Conservation (phyloP, 176 grass and related monocot genomes). For the Sorghum bicolor region DNA sequence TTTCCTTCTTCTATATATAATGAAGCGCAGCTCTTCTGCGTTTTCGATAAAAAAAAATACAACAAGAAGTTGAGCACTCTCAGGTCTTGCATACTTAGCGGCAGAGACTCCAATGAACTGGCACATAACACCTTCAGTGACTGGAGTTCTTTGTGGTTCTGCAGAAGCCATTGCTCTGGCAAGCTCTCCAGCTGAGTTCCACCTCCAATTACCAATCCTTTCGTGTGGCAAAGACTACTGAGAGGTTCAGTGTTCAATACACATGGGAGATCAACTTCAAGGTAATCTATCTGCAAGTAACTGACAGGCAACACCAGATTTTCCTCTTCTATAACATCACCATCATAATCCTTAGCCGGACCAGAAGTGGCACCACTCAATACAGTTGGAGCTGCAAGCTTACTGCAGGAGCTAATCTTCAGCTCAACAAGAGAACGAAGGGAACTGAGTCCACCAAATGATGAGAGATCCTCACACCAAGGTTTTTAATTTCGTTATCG, state of each 20-base stretch:
- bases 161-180: conserved; percentile 43
- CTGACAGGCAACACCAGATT: neutral
- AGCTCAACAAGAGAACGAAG: conserved; percentile 4
- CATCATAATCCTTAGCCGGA: neutral
- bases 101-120: conserved; percentile 24
- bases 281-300: conserved; percentile 1
- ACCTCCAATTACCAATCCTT: neutral
- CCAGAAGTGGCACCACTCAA: neutral
- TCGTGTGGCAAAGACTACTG: conserved; percentile 30
- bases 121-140: neutral
- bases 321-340: conserved; percentile 3
- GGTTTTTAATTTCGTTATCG: too few relatives aligned
- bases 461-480: conserved; percentile 16
- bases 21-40: too few relatives aligned
- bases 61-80: neutral
- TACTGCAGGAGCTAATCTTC: conserved; percentile 17
- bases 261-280: conserved; percentile 36
- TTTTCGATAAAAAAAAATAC: too few relatives aligned
- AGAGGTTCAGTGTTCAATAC: conserved; percentile 34
- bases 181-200: neutral
- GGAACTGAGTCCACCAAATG: conserved; percentile 1
- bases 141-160: conserved; percentile 17
- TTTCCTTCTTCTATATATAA: too few relatives aligned
- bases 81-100: neutral
- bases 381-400: neutral